Evolutionary conservation across 495 filamentous ascomycete species (phyloP).

Genomic region (Neurospora sp.): DNA sequence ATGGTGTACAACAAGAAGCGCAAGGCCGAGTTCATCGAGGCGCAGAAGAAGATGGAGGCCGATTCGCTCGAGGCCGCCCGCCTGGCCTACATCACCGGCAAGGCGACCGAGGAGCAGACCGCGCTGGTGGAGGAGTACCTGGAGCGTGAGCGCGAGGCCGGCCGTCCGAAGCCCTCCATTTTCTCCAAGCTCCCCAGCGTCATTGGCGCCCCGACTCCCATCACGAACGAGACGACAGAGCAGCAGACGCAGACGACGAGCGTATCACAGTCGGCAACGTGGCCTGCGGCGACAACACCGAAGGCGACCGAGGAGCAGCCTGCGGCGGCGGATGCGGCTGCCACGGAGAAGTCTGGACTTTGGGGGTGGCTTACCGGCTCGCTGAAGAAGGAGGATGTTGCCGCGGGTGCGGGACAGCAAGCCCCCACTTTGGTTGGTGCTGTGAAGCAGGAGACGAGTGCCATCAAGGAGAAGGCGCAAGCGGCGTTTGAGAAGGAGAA

Average conservation of each 20-base stretch:
- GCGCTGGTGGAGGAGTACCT: constrained; percentile 36
- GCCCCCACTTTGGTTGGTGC: constrained; percentile 18
- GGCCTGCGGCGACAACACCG: constrained; percentile 3
- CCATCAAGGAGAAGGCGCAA: constrained; percentile 25
- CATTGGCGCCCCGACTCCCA: constrained; percentile 13
- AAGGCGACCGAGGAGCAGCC: constrained; percentile 25
- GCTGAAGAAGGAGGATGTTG: constrained; percentile 48
- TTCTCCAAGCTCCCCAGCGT: constrained; percentile 24
- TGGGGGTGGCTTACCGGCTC: constrained; percentile 32
- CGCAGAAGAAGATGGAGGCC: constrained; percentile 49
- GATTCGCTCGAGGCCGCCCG: constrained; percentile 43
- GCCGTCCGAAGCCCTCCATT: constrained; percentile 15
- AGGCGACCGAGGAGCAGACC: constrained; percentile 49
- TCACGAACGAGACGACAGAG: background rate
- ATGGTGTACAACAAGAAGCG: constrained; percentile 72
- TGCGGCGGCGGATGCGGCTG: constrained; percentile 9
- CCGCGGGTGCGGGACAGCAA: constrained; percentile 27
- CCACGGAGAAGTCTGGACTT: constrained; percentile 6
- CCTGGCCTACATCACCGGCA: constrained; percentile 49
- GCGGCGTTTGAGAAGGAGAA: constrained; percentile 41
- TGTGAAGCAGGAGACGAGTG: constrained; percentile 23
- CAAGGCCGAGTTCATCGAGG: constrained; percentile 53
- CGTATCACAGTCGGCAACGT: constrained; percentile 7
- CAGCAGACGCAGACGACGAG: background rate
- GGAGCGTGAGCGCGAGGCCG: constrained; percentile 19